Evolutionary conservation across 768 basidiomycete genomes (phyloP).

Genomic region (Russula olivacea): DNA sequence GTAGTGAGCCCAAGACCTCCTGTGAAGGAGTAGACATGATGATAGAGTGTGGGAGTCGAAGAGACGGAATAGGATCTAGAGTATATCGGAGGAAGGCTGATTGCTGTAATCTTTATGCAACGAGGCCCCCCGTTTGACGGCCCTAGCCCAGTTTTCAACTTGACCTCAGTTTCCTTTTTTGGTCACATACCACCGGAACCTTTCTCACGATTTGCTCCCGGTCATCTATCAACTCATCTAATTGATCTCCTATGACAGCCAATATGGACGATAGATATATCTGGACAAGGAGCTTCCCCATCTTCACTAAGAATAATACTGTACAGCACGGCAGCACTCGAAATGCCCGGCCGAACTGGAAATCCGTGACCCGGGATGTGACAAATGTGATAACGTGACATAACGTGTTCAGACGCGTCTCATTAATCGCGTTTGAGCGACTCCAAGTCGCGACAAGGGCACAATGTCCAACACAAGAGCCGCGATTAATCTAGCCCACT

Average conservation of each 20-base stretch:
- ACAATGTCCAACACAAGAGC: constrained; percentile 19
- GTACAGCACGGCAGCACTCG: background rate
- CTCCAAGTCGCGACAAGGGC: background rate
- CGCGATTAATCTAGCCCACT: constrained; percentile 22
- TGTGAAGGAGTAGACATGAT: constrained; percentile 18
- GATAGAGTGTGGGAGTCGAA: background rate
- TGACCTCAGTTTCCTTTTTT: constrained; percentile 10
- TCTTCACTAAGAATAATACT: background rate
- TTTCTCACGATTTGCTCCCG: constrained; percentile 10
- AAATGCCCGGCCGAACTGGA: background rate
- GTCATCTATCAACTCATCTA: background rate
- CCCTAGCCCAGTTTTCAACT: constrained; percentile 14
- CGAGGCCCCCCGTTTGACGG: constrained; percentile 2
- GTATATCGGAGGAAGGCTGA: constrained; percentile 13
- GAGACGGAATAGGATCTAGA: background rate
- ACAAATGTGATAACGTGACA: background rate
- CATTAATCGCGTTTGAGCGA: background rate
- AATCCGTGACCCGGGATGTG: background rate
- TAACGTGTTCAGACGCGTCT: constrained; percentile 12
- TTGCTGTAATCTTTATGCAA: constrained; percentile 20
- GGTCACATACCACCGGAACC: background rate
- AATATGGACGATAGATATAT: background rate
- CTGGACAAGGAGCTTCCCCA: background rate
- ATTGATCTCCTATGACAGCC: background rate
- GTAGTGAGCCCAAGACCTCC: constrained; percentile 24